Conservation (phyloP, 306 rosid species). For the Cicer yamashitae region DNA sequence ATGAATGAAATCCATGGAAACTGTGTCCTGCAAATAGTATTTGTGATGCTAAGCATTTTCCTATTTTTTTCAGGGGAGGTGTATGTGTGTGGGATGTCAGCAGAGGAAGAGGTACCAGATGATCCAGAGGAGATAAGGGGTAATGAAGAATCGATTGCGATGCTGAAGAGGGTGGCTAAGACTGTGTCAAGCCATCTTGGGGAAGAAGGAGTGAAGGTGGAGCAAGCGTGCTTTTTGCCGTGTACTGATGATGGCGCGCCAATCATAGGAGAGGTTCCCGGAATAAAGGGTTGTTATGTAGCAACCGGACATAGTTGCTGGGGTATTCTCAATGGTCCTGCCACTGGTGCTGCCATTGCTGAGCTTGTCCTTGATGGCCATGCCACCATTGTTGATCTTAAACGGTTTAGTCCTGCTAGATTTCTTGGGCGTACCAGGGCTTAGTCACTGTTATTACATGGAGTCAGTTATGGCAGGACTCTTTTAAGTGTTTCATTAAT, state of each 20-base stretch:
- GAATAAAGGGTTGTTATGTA: constrained; percentile 72
- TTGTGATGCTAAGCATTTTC: no score
- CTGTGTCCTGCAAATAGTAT: no score
- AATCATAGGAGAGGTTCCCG: constrained; percentile 75
- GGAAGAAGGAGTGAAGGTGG: constrained; percentile 73
- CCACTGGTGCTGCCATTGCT: constrained; percentile 90
- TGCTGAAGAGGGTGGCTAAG: constrained; percentile 76
- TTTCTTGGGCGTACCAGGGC: constrained; percentile 48
- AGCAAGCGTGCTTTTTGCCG: constrained; percentile 90
- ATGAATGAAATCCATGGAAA: no score
- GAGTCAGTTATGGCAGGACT: background rate
- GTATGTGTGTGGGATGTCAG: constrained; percentile 83
- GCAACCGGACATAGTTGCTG: constrained; percentile 91
- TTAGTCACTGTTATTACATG: background rate
- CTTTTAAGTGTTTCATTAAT: background rate
- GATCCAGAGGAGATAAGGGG: constrained; percentile 68
- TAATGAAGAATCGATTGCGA: constrained; percentile 58
- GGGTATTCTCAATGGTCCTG: constrained; percentile 95
- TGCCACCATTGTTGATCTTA: constrained; percentile 75
- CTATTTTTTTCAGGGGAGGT: constrained; percentile 73
- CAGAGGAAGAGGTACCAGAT: constrained; percentile 77
- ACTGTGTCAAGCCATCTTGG: constrained; percentile 77
- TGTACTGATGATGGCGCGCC: constrained; percentile 78
- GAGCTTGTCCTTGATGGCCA: constrained; percentile 79
- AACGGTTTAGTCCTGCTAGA: constrained; percentile 73